A percentile compares a stretch with the other conserved stretches of the same genome.
Conservation (phyloP, 2,329 filamentous ascomycete species). For the Thielaviopsis punctulata region DNA sequence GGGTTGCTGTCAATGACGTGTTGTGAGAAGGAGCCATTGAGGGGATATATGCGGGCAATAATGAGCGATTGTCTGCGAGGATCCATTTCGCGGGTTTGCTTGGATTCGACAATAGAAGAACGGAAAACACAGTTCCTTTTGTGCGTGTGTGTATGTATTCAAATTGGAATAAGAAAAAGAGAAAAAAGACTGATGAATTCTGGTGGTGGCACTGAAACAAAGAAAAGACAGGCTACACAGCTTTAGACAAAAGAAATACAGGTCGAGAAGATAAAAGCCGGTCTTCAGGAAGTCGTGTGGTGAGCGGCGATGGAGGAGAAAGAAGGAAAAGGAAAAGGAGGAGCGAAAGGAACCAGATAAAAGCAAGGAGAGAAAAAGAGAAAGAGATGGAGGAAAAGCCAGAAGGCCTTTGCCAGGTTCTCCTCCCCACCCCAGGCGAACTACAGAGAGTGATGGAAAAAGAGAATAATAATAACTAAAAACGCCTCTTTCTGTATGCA, state of each 20-base stretch:
- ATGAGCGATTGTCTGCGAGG: neutral
- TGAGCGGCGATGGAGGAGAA: too few relatives aligned
- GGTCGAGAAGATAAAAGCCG: neutral
- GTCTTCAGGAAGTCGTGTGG: too few relatives aligned
- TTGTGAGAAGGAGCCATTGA: neutral
- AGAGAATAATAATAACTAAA: neutral
- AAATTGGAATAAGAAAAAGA: too few relatives aligned
- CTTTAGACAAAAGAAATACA: neutral
- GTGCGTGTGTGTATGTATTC: neutral
- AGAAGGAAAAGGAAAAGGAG: neutral
- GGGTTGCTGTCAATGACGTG: neutral
- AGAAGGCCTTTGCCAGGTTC: too few relatives aligned
- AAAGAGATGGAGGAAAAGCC: neutral
- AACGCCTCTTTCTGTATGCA: too few relatives aligned
- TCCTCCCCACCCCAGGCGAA: too few relatives aligned
- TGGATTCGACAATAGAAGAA: too few relatives aligned
- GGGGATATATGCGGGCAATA: constrained; percentile 2
- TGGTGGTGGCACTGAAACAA: neutral
- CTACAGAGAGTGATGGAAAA: too few relatives aligned
- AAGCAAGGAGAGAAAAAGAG: neutral
- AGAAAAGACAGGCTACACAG: neutral
- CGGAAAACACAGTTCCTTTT: neutral
- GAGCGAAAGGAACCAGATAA: neutral
- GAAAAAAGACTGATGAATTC: neutral
- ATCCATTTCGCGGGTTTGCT: too few relatives aligned